These are phyloP conservation scores for Lathyrus sativus DNA, from an alignment of 306 rosid genomes.

Conservation along the genomic window DNA sequence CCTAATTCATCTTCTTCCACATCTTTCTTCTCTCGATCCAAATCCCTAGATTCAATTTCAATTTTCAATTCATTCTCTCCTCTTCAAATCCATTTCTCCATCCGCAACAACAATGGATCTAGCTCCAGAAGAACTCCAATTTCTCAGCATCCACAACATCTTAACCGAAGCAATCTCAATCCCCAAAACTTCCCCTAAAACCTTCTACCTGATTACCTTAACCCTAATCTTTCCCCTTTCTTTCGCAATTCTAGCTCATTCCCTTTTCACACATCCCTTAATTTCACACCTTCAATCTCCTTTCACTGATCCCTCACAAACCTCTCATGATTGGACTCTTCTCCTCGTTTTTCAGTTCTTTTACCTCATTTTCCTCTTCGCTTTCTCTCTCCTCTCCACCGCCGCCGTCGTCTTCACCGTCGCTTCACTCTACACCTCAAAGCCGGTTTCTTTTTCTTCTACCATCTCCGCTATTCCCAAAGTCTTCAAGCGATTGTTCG, in stretches of 20 bases:
- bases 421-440: constrained; percentile 87
- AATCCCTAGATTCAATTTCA: constrained; percentile 1
- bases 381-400: constrained; percentile 92
- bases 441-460: constrained; percentile 71
- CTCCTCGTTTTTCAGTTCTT: constrained; percentile 74
- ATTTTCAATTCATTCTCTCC: not conserved
- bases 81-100: not conserved
- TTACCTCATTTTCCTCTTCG: constrained; percentile 87
- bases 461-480: constrained; percentile 85
- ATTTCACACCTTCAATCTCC: constrained; percentile 67
- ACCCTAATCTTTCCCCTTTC: constrained; percentile 87
- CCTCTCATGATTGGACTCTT: constrained; percentile 71
- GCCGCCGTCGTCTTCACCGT: constrained; percentile 96
- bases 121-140: constrained; percentile 83
- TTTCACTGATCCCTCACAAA: constrained; percentile 54
- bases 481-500: constrained; percentile 78
- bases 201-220: constrained; percentile 81
- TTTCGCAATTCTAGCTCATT: constrained; percentile 86
- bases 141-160: constrained; percentile 55
- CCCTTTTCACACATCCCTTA: constrained; percentile 88
- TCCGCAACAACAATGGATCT: constrained; percentile 62
- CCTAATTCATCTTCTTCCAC: not conserved
- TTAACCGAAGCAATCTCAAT: constrained; percentile 73
- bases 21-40: not conserved
- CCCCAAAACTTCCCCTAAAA: constrained; percentile 76